These are phyloP conservation scores for Collybia sordida DNA, from an alignment of 768 basidiomycete genomes.

Conservation along the genomic window DNA sequence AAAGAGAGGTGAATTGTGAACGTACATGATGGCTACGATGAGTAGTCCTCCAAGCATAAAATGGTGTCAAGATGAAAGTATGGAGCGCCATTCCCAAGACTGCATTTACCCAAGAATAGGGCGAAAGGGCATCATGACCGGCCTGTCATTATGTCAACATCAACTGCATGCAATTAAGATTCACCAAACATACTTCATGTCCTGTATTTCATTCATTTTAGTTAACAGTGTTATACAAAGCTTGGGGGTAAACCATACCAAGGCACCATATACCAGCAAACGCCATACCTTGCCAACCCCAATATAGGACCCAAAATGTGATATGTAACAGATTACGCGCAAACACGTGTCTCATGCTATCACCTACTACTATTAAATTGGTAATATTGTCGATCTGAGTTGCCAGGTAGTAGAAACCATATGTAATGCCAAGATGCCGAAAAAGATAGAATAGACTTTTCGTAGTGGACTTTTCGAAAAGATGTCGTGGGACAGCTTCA, in stretches of 20 bases:
- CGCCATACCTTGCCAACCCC: constrained; percentile 49
- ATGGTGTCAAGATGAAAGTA: constrained; percentile 50
- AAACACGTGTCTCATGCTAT: constrained; percentile 7
- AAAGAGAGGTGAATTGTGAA: not conserved
- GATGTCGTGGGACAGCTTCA: constrained; percentile 45
- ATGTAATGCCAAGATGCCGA: constrained; percentile 40
- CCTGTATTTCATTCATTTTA: constrained; percentile 22
- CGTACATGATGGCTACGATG: constrained; percentile 66
- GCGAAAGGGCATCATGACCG: constrained; percentile 49
- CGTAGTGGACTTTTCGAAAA: constrained; percentile 43
- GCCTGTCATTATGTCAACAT: constrained; percentile 28
- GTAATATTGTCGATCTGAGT: constrained; percentile 28
- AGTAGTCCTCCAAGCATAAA: constrained; percentile 68
- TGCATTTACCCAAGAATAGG: constrained; percentile 33
- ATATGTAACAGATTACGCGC: constrained; percentile 19
- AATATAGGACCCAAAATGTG: constrained; percentile 44
- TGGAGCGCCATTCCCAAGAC: constrained; percentile 41
- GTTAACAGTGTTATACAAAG: not conserved
- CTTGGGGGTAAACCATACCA: constrained; percentile 24
- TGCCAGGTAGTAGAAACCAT: constrained; percentile 37
- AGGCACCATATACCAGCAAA: constrained; percentile 46
- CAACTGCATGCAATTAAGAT: not conserved
- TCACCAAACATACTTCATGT: constrained; percentile 35
- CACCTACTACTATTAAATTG: constrained; percentile 1
- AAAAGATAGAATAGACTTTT: constrained; percentile 43